Evolutionary conservation across 805 yeast genomes (phyloP).

Genomic region (Yarrowia porcina): DNA sequence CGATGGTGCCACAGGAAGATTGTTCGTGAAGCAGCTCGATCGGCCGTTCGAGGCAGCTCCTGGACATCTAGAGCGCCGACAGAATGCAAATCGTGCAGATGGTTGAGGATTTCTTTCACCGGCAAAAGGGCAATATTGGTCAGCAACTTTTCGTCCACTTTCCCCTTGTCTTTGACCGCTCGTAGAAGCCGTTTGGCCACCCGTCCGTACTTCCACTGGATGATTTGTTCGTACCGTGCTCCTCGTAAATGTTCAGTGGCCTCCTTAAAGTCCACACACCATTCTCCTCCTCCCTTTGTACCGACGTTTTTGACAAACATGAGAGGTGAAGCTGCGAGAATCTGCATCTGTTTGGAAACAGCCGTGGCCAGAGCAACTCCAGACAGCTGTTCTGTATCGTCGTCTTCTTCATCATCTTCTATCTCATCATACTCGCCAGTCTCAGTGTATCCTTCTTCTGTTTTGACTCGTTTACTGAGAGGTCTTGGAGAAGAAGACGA

Average conservation of each 20-base stretch:
- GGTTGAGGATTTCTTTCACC: slow-evolving; percentile 71
- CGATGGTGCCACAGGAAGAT: slow-evolving; percentile 76
- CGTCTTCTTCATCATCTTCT: slow-evolving; percentile 33
- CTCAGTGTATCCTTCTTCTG: slow-evolving; percentile 31
- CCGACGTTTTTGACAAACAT: slow-evolving; percentile 59
- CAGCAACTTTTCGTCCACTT: slow-evolving; percentile 82
- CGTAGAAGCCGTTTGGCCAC: slow-evolving; percentile 71
- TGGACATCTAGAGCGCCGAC: slow-evolving; percentile 80
- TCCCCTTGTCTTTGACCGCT: slow-evolving; percentile 64
- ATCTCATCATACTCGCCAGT: slow-evolving; percentile 28
- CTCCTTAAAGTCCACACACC: slow-evolving; percentile 41
- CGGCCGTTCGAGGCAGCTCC: slow-evolving; percentile 89
- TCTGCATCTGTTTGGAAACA: slow-evolving; percentile 64
- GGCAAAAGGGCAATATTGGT: slow-evolving; percentile 72
- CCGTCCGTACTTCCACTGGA: slow-evolving; percentile 40
- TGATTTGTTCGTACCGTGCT: slow-evolving; percentile 38
- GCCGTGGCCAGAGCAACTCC: slow-evolving; percentile 28
- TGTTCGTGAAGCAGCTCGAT: slow-evolving; percentile 86
- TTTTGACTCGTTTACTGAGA: slow-evolving; percentile 29
- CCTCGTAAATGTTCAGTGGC: slow-evolving; percentile 35
- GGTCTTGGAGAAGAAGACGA: background rate
- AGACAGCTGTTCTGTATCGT: slow-evolving; percentile 34
- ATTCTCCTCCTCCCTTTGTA: slow-evolving; percentile 51
- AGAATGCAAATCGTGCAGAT: slow-evolving; percentile 61
- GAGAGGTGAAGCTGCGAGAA: slow-evolving; percentile 53